phyloP scores from a whole-genome alignment of 2,329 filamentous ascomycete species.

The Fusarium mexicanum region DNA sequence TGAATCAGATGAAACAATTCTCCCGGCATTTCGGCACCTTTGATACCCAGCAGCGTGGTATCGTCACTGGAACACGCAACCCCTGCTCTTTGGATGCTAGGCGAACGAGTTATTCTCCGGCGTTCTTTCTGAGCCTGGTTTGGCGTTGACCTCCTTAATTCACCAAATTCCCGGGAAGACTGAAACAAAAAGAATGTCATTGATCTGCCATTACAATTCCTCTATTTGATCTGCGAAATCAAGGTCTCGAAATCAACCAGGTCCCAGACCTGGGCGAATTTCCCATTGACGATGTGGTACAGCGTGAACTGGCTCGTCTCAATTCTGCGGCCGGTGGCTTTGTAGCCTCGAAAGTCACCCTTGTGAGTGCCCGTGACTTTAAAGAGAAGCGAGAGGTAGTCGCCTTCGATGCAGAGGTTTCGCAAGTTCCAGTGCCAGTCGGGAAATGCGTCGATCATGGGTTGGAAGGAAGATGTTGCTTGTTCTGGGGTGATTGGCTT shows the following conservation, averaged over 20 bases:
- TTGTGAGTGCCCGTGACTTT: constrained; percentile 1
- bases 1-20: not conserved
- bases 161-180: not conserved
- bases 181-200: not conserved
- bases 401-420: not conserved
- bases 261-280: constrained; percentile 6
- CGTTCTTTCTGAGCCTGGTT: not conserved
- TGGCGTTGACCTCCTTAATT: not conserved
- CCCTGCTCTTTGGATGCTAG: not conserved
- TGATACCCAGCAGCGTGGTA: not conserved
- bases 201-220: not conserved
- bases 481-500: not conserved
- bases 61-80: not conserved
- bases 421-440: constrained; percentile 9
- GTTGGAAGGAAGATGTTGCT: not conserved
- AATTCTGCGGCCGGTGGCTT: not conserved
- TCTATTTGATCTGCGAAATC: constrained; percentile 7
- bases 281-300: constrained; percentile 7
- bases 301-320: constrained; percentile 9
- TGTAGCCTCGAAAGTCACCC: not conserved
- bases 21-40: not conserved
- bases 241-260: constrained; percentile 5
- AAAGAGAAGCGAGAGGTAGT: constrained; percentile 3
- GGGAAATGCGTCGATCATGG: constrained; percentile 5
- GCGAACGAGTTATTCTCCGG: not conserved